Conservation (phyloP, 352 stramenopile genomes). For the Phytopythium delawarense region DNA sequence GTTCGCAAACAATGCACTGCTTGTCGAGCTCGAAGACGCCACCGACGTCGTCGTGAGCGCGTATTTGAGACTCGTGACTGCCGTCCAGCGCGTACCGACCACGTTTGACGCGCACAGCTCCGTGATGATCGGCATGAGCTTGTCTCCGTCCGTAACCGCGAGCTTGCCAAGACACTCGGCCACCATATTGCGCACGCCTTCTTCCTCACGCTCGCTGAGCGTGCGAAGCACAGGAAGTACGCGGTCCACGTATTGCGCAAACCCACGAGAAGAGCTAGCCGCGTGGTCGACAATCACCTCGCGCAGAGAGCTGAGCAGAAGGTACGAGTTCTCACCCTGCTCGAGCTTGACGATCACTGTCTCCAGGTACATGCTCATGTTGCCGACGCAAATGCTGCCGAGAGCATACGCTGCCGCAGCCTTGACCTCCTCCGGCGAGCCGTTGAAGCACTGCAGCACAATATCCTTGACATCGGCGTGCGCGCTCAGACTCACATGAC, state of each 20-base stretch:
- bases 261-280: conserved; percentile 47
- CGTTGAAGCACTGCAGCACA: conserved; percentile 89
- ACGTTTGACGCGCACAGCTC: conserved; percentile 61
- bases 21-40: conserved; percentile 18
- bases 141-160: conserved; percentile 83
- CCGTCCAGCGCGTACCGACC: conserved; percentile 82
- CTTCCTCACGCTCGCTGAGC: conserved; percentile 91
- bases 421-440: conserved; percentile 93
- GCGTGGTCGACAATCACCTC: conserved; percentile 93
- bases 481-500: conserved; percentile 85
- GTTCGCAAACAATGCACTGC: conserved; percentile 51
- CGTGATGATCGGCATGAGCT: conserved; percentile 90
- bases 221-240: conserved; percentile 94
- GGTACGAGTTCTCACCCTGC: conserved; percentile 91
- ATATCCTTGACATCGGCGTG: conserved; percentile 86
- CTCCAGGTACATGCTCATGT: conserved; percentile 86
- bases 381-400: conserved; percentile 94
- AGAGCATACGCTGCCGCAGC: conserved; percentile 95
- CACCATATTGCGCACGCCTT: conserved; percentile 97
- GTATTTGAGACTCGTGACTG: conserved; percentile 93
- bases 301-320: conserved; percentile 94
- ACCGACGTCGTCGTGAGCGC: conserved; percentile 34
- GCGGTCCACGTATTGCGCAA: conserved; percentile 69
- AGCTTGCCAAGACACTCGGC: conserved; percentile 96
- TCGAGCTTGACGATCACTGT: conserved; percentile 94